These are phyloP conservation scores for Leishmania tropica DNA, from an alignment of 208 protist species.

Conservation along the genomic window DNA sequence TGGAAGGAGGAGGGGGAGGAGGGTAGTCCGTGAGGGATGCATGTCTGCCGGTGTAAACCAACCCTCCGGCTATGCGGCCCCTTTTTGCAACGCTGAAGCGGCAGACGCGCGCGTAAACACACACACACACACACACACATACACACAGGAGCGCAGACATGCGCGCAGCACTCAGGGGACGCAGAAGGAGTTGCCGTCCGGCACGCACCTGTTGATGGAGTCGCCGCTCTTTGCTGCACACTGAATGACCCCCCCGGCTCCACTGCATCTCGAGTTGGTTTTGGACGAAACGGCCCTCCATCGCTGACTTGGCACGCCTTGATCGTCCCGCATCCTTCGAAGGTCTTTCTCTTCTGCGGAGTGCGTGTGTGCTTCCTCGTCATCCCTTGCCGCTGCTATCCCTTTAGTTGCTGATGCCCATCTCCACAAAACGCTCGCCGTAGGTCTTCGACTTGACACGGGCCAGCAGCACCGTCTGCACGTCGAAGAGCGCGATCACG, in stretches of 20 bases:
- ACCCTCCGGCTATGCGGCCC: no score
- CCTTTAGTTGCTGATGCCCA: slow-evolving; percentile 79
- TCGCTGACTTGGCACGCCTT: neutral
- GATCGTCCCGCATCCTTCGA: neutral
- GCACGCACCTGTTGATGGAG: neutral
- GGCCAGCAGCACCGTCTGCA: slow-evolving; percentile 75
- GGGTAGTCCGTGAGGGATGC: neutral
- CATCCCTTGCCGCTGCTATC: neutral
- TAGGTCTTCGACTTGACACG: slow-evolving; percentile 87
- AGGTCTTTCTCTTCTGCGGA: slow-evolving; percentile 13
- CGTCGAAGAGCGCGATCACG: slow-evolving; percentile 77
- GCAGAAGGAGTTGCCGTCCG: neutral
- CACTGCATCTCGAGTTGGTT: neutral
- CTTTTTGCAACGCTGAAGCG: no score
- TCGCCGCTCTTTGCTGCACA: neutral
- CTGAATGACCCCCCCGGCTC: neutral
- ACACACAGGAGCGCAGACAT: neutral
- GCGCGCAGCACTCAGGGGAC: neutral
- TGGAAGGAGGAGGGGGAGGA: no score
- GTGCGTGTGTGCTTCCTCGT: neutral
- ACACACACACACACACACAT: neutral
- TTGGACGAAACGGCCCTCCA: neutral
- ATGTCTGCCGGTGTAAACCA: no score
- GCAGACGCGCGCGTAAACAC: neutral
- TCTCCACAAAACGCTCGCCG: slow-evolving; percentile 82